These are phyloP conservation scores for Ceratobasidium sp. DNA, from an alignment of 1,284 basidiomycete species.

Conservation along the genomic window DNA sequence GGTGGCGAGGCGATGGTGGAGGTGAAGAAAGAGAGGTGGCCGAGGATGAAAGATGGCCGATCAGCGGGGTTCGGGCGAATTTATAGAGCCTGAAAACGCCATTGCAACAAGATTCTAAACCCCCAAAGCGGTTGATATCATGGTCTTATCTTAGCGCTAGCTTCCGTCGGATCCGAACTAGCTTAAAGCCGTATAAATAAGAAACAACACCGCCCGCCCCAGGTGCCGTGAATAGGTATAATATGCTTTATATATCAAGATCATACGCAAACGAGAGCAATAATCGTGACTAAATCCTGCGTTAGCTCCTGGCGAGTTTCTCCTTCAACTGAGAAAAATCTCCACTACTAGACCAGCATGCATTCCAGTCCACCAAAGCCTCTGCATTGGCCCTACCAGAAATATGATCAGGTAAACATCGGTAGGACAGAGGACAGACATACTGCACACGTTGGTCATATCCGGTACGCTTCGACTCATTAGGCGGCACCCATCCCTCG, in stretches of 20 bases:
- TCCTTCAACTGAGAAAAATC: constrained; percentile 39
- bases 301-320: constrained; percentile 32
- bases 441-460: constrained; percentile 32
- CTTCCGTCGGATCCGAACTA: constrained; percentile 9
- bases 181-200: background rate
- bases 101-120: background rate
- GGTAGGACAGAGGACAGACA: background rate
- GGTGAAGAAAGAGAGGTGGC: background rate
- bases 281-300: background rate
- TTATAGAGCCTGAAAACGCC: background rate
- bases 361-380: constrained; percentile 35
- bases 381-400: constrained; percentile 33
- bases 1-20: background rate
- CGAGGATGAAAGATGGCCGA: background rate
- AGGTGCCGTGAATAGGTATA: background rate
- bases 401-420: background rate
- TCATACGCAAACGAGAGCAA: constrained; percentile 11
- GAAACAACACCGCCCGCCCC: background rate
- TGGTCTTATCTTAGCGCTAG: too few species aligned
- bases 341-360: constrained; percentile 37
- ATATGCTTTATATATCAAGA: background rate
- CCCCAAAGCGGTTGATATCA: background rate
- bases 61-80: background rate
- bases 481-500: constrained; percentile 27
- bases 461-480: constrained; percentile 26